Percentiles rank a stretch among this genome's conserved stretches.
Evolutionary conservation across 2,329 filamentous ascomycete genomes (phyloP).

Genomic region (Stachybotrys chartarum): DNA sequence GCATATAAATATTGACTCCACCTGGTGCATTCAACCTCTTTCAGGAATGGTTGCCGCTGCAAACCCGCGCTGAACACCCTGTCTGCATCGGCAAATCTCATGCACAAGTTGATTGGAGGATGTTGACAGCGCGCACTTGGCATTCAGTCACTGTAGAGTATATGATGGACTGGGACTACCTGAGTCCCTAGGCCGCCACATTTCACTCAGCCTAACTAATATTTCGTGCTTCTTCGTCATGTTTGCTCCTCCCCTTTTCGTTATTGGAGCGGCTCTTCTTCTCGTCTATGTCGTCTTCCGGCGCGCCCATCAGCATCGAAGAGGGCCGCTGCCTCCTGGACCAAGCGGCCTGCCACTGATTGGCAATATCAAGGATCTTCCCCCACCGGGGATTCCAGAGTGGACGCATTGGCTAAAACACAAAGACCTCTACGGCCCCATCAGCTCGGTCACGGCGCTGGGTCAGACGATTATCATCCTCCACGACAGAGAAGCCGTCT

Average conservation of each 20-base stretch:
- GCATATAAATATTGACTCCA: too few species aligned
- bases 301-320: neutral
- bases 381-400: neutral
- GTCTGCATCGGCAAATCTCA: too few species aligned
- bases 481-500: neutral
- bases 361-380: neutral
- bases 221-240: neutral
- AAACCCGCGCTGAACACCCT: too few species aligned
- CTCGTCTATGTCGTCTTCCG: neutral
- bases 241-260: neutral
- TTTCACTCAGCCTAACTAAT: too few species aligned
- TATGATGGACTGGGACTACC: too few species aligned
- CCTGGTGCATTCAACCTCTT: too few species aligned
- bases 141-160: too few species aligned
- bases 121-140: too few species aligned
- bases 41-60: too few species aligned
- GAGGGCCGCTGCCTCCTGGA: neutral
- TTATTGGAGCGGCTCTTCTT: neutral
- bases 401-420: neutral
- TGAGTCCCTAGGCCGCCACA: too few species aligned
- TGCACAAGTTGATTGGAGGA: too few species aligned
- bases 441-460: neutral
- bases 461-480: neutral
- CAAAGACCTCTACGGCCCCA: neutral
- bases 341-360: neutral